Conservation (phyloP, 768 basidiomycete genomes). For the Rhizopogon sp. region DNA sequence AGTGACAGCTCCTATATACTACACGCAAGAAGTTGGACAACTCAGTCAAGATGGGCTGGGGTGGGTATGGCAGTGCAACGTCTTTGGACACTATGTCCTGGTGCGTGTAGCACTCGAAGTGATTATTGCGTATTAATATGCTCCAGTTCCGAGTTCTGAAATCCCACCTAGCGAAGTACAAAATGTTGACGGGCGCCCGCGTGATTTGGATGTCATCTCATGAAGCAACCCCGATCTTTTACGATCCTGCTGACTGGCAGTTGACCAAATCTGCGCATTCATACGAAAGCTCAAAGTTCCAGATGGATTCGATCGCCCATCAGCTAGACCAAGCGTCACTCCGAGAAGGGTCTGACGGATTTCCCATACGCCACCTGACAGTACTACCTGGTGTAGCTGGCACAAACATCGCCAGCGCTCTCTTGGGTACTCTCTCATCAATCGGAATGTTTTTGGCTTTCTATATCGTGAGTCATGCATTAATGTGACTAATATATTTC, state of each 20-base stretch:
- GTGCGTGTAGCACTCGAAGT: slow-evolving; percentile 37
- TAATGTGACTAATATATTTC: not conserved
- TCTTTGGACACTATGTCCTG: slow-evolving; percentile 76
- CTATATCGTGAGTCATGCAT: slow-evolving; percentile 50
- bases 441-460: slow-evolving; percentile 49
- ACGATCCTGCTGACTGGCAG: slow-evolving; percentile 69
- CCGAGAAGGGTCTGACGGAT: slow-evolving; percentile 14
- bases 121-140: slow-evolving; percentile 1
- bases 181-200: slow-evolving; percentile 41
- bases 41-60: slow-evolving; percentile 67
- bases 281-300: slow-evolving; percentile 72
- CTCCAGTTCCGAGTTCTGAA: slow-evolving; percentile 60
- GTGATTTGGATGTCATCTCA: slow-evolving; percentile 80
- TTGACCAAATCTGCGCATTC: slow-evolving; percentile 52
- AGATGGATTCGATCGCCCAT: slow-evolving; percentile 63
- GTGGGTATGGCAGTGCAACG: slow-evolving; percentile 80
- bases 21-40: slow-evolving; percentile 54
- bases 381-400: slow-evolving; percentile 67
- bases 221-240: slow-evolving; percentile 50
- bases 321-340: slow-evolving; percentile 46
- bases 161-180: slow-evolving; percentile 42
- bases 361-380: slow-evolving; percentile 44
- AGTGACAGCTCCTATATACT: slow-evolving; percentile 51
- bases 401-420: slow-evolving; percentile 52
- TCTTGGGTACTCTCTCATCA: slow-evolving; percentile 42